Evolutionary conservation across 108 stramenopile genomes (phyloP), one percentile per base, ranked within the genome.

Genomic region (Skeletonema tropicum): DNA sequence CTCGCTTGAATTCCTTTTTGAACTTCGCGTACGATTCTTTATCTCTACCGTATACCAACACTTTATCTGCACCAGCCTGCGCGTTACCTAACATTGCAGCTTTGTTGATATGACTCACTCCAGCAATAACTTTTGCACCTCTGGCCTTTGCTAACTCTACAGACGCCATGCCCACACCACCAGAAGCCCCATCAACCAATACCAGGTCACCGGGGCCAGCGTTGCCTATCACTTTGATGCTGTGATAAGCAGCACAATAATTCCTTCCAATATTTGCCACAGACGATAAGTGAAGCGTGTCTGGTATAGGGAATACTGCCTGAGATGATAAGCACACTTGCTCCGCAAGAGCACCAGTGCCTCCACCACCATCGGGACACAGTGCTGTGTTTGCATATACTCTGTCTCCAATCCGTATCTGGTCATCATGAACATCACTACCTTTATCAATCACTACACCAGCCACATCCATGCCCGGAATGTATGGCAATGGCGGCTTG

Each of bases 81-180:
- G 52, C 23, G 12, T 35, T 41, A 17, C 58, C 14, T 2, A 86
- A 77, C 46, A 60, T 60, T 25, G 64, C 32, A 1, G 67, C 77
- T 68, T 89, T 91, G 2, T 76, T 74, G 35, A n/a, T 46, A 35
- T 55, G 49, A 60, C 88, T 86, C 17, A 91, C 90, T 17, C 88
- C 90, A 10, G 90, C 90, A 84, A 91, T 87, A 0, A 91, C 88
- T 60, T 71, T 87, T 15, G 86, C 85, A 2, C 90, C 90, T 86
- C 87, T 86, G 1, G 90, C 90, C 63, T 83, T 88, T 35, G 87
- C 87, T 25, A 91, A 52, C 67, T 91, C 90, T 49, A 91, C 81
- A n/a, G 90, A 80, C 5, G 88, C 90, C 90, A 91, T 91, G 15
- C 90, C 90, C 12, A 91, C 88, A 14, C 90, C 90, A n/a, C 90